A percentile compares a stretch with the other conserved stretches of the same genome.
phyloP scores from a whole-genome alignment of 192 early-diverging fungal genomes.

The Coemansia sp. region DNA sequence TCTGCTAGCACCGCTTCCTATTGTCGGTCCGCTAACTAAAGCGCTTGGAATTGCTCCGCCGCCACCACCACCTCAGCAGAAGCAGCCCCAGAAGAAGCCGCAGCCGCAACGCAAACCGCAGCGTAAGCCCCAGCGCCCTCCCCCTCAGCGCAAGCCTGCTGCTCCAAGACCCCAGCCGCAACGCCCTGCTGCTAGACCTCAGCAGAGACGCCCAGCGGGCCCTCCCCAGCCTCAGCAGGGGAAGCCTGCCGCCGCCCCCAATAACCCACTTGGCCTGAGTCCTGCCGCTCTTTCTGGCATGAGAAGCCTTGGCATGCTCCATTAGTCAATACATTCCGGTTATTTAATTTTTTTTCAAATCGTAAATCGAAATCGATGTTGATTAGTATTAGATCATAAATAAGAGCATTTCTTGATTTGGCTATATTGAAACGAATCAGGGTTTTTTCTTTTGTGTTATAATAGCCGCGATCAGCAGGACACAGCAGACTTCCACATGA shows the following conservation, averaged over 20 bases:
- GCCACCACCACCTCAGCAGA: conserved; percentile 17
- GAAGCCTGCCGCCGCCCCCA: conserved; percentile 11
- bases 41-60: conserved; percentile 30
- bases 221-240: conserved; percentile 3
- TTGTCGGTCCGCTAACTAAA: conserved; percentile 36
- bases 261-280: background rate
- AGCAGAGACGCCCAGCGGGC: conserved; percentile 16
- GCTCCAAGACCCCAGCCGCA: background rate
- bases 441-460: no score
- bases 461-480: no score
- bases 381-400: background rate
- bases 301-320: conserved; percentile 8
- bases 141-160: conserved; percentile 10
- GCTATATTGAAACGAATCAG: background rate
- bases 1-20: conserved; percentile 32
- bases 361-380: background rate
- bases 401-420: background rate
- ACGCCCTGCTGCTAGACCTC: conserved; percentile 4
- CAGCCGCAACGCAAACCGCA: conserved; percentile 9
- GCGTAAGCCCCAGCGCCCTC: conserved; percentile 10
- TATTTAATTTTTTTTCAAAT: conserved; percentile 9
- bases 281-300: conserved; percentile 16
- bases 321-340: background rate
- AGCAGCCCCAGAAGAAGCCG: conserved; percentile 23
- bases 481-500: background rate